Evolutionary conservation across 2,329 filamentous ascomycete genomes (phyloP), one percentile per base, ranked within the genome.

Genomic region (Penicillium corylophilum): DNA sequence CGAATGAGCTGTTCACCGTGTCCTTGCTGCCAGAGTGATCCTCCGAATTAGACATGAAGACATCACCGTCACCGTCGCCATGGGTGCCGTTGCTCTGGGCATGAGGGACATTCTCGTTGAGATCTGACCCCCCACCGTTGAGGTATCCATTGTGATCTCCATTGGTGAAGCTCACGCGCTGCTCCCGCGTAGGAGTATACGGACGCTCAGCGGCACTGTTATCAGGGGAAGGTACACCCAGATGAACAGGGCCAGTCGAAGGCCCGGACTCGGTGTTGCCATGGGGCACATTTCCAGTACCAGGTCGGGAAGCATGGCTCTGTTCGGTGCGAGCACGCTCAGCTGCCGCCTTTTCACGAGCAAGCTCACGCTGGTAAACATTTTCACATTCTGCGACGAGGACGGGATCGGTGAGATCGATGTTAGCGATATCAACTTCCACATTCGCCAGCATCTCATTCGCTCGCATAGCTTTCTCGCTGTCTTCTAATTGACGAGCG

Each of bases 361-460:
- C 82, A 42, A 86, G 68, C 67, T 94, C 88, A 43, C 89, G 81
- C 45, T 82, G 75, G 69, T 94, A 92, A 3, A 96, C 81, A 42
- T 83, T 86, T 59, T 96, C 90, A 76, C 91, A 96, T 64, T 94
- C 87, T 2, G 76, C 73, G 36, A 87, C 77, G 29, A 88, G 76
- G 10, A 77, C 78, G 13, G 88, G 83, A 57, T 88, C 77, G 7
- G 71, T 80, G 38, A 79, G 78, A 64, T 90, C 87, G 50, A 96
- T 85, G 42, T 82, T 84, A 39, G 85, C 84, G 56, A 97, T 87
- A 71, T 97, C 93, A 29, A 97, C 93, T 68, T 96, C 91, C 2
- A 96, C 93, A 65, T 97, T 97, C 20, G 90, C 85, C 31, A 92
- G 77, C 63, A 99, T 84, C 73, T 99, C 94, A 53, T 95, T 95